Base-by-base conservation (phyloP, 2,329 filamentous ascomycete species). In the Fusarium drepaniforme region DNA sequence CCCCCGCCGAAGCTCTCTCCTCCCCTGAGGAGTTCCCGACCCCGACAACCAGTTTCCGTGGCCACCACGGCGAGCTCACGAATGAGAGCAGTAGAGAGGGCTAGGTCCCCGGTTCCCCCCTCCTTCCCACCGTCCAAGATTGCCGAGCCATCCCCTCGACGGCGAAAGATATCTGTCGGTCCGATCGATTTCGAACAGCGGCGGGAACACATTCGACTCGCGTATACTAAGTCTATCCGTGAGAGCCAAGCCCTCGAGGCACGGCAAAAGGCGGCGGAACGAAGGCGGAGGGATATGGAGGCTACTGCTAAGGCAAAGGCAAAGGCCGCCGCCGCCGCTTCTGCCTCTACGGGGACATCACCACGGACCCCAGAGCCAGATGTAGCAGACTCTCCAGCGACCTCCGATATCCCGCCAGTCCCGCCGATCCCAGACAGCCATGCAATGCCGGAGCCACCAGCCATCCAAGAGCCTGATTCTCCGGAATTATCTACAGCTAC, bases 161-260 rank as follows among this genome's bases (percentile, higher is more conserved):
- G 88, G 68, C 86, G 88, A 51, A 91, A 90, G 78, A 86, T 90
- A 62, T 89, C 89, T 2, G 85, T 96, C 68, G 93, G 93, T 1
- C 93, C 93, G 70, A 94, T 97, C 63, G 94, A 98, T 82, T 97
- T 97, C 81, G 94, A 93, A 70, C 93, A 94, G 75, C 90, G 94
- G 61, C 89, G 95, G 77, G 93, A 95, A 80, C 91, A 92, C 71
- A 97, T 97, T 78, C 93, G 96, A 77, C 90, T 95, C 67, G 95
- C 94, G 16, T 96, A 97, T 82, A 96, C 91, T 77, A 94, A 93
- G 80, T 94, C 93, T n/a, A 91, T 97, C 58, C 90, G 93, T 73
- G 93, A 94, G 79, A 93, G 86, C 77, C 92, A 94, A 79, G 91
- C 89, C 68, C 83, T 86, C n/a, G 88, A 88, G 67, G 87, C 86